Base-by-base conservation (phyloP, 2,329 filamentous ascomycete genomes). In the Verticillium alfalfae region DNA sequence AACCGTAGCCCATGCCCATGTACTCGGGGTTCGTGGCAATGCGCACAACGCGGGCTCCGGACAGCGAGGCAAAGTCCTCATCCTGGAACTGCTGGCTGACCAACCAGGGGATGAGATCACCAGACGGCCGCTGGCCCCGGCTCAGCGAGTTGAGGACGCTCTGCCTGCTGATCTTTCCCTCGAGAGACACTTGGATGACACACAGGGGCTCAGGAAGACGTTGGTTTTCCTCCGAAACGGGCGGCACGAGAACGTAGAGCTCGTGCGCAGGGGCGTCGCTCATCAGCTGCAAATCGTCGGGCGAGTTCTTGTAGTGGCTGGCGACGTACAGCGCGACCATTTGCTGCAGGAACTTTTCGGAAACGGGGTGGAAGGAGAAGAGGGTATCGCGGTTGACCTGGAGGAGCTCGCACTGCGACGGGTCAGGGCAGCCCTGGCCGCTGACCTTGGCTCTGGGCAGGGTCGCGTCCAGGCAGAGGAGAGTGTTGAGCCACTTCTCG, bases 41-140 rank as follows among this genome's bases (percentile, higher is more conserved):
- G 57, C 95, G 88, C 16, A 99, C 94, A 56, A 99, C 80, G 64
- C 95, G 87, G 38, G 94, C 95, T 61, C 95, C 96, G 15, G 94
- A 98, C 1, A 99, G 83, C 49, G 91, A 89, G 13, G 94, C 95
- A 72, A 99, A 99, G 67, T 97, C 93, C 67, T 96, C 92, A 69
- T 99, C 95, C 72, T 98, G 95, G 79, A 97, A 99, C 73, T 99
- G 95, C 73, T 98, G 93, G 73, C 92, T 96, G 65, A 99, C 91
- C 37, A 98, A 84, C 95, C 95, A 99, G 1, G 95, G 95, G 62
- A 99, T 99, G 60, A 99, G 79, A 74, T 99, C 95, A 69, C 95
- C 95, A 45, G 91, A 88, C 1, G 94, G 92, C 67, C 95, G 84
- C 72, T 95, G 91, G 41, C 95, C 96, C 72, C 95, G 86, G 69